Evolutionary conservation across 169 alveolate genomes (phyloP), one percentile per base, ranked within the genome.

Genomic region (Eimeria maxima): DNA sequence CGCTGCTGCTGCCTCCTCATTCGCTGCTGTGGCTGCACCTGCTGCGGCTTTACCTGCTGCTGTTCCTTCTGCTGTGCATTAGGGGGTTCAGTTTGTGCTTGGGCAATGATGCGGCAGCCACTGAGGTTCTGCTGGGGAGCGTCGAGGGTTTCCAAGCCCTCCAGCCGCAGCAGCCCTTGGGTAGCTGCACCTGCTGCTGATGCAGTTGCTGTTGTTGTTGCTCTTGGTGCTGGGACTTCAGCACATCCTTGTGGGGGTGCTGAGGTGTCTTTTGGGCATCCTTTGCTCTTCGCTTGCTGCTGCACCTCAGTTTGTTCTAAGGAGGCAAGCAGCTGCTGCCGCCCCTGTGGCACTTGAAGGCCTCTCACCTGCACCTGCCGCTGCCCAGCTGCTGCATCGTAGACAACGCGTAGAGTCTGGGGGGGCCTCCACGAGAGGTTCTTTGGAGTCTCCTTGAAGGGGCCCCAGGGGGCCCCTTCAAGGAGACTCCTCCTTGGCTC

Each of bases 361-460:
- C 50, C 50, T 45, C 80, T 16, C 80, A 69, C 22, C 80, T n/a
- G 50, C 80, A 69, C 80, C 50, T 69, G 80, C 22, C 80, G 80
- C 80, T 69, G 42, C 45, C 80, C 80, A 7, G 80, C 80, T 69
- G 80, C 80, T n/a, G 80, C 42, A 33, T 69, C 80, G 27, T 2
- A 69, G 45, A 69, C 45, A 33, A 69, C 80, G 22, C 45, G 42
- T 16, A 69, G 45, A 10, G 80, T 29, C 24, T 33, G 22, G 7
- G 80, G 45, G 80, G 50, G 80, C 50, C 80, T 45, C 80, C 80
- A 7, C 18, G 42, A 29, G 18, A 16, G 47, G 11, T 18, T 4
- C 18, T 10, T 27, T 3, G 33, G 18, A 10, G n/a, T n/a, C n/a
- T n/a, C 76, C 76, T 27, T 27, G 42, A 20, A 8, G 76, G 76